Evolutionary conservation across 2,329 filamentous ascomycete species (phyloP), one percentile per base, ranked within the genome.

Genomic region (Botrytis hyacinthi): DNA sequence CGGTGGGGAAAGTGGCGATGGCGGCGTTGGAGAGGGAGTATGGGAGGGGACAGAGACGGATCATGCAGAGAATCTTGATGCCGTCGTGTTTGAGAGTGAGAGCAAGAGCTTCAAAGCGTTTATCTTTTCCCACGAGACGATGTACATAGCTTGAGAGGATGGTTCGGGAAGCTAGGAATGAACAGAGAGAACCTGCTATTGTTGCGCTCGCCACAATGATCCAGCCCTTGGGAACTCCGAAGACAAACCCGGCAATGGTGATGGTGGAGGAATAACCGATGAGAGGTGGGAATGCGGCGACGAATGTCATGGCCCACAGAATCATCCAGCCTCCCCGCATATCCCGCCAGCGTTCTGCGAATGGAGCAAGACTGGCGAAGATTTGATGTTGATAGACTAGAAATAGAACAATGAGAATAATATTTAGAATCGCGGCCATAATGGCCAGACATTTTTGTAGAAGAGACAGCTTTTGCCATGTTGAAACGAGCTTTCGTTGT

Each of bases 11-110:
- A 1, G 96, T 98, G 44, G 94, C 94, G 72, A 99, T 89, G 75
- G 97, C 97, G 69, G 94, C 96, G 81, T 99, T 99, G 80, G 93
- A 95, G 77, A 98, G 85, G 70, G 93, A 96, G 82, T 97, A 99
- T 22, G 96, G 96, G 74, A 99, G 82, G 2, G 96, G 96, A 80
- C 95, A 98, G 76, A 98, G 88, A 44, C 96, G 89, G 78, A 99
- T 96, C 88, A 96, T 97, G 76, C 93, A 91, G 63, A 99, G 87
- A 71, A 98, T 90, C 79, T 94, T 92, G 70, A 99, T 83, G 0
- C 96, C 96, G 80, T 99, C 96, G 80, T 93, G 91, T 76, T 97
- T 94, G 75, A 99, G 86, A 12, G 96, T 96, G 79, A 98, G 88
- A 35, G 93, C 89, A 40, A 99, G 87, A 7, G 96, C 96, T 16